Evolutionary conservation across 495 filamentous ascomycete genomes (phyloP), one percentile per base, ranked within the genome.

Genomic region (Cryomyces minteri): DNA sequence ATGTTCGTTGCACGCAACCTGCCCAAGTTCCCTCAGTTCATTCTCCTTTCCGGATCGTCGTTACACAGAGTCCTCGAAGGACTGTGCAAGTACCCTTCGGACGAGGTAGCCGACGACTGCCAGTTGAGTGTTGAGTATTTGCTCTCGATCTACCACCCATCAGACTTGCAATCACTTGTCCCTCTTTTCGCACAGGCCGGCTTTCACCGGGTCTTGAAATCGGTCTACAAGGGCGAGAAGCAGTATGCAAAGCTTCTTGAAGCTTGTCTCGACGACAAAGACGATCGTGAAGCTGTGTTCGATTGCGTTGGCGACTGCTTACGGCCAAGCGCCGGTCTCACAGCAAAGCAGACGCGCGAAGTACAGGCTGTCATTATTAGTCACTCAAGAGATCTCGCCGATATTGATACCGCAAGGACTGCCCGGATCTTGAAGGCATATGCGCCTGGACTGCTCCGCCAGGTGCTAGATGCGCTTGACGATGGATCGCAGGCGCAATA

Each of bases 1-100:
- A 98, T 98, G 84, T 96, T 98, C 56, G 77, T 96, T 58, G 88
- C 90, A 39, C 80, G 90, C 46, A 98, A 93, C 54, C 70, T 96
- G 11, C 84, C 90, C 2, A 98, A 96, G 62, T 98, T 93, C 57
- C 87, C 84, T 5, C 88, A 95, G 58, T 94, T 93, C 54, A 82
- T 98, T 51, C 71, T 94, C 32, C 74, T 98, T 47, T 77, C 90
- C 0, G 90, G 87, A 42, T 82, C 82, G 6, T 79, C 80, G 6
- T 69, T 96, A 1, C 80, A 88, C 52, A 79, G 77, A 40, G 79
- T 94, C 34, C 67, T 98, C 38, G 65, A 74, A 6, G 82, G 84
- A 5, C 67, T 98, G 33, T 98, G 90, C 65, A 71, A 79, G 48
- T 92, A 82, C 52, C 85, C 90, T 2, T 76, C 73, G 5, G 65